Evolutionary conservation across 371 early-diverging fungal genomes (phyloP), one percentile per base, ranked within the genome.

Genomic region (Mortierella sp.): DNA sequence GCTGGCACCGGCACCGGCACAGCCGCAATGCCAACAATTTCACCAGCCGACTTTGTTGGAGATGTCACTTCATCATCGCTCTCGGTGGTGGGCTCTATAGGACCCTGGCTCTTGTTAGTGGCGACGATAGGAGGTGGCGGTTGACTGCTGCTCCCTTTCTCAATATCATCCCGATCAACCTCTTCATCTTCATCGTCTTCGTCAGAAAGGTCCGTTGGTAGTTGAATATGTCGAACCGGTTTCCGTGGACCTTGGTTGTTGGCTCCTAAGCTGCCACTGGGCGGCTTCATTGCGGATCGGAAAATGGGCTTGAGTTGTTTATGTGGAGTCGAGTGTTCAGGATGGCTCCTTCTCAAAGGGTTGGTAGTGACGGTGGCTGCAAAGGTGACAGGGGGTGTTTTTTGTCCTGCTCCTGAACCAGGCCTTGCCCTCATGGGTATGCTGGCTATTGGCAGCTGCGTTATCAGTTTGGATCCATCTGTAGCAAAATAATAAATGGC

Each of bases 181-280:
- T 61, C 40, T 40, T 69, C 75, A 37, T 75, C 75, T 0, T 53
- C n/a, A 0, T 82, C 76, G 16, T 75, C 73, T 26, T 76, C 74
- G 26, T 76, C 77, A 4, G 74, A 72, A 21, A 69, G 46, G n/a
- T 84, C 85, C 2, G 54, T 73, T 19, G 85, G 81, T 4, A 84
- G 50, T 51, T 84, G 81, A 37, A 84, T 84, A 73, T 81, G 78
- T 43, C 81, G 81, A 28, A 55, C 81, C 3, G 75, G 55, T 78
- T 84, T 84, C 21, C 81, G 73, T 67, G 10, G 24, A 10, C 40
- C 59, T 81, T 40, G 75, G n/a, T 28, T 70, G 50, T 31, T 76
- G 72, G 5, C 26, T 26, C 37, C 48, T 50, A 73, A 14, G 69
- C 34, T 40, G 28, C 37, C 69, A 40, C 70, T 78, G 37, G 83